Conservation (phyloP, 495 filamentous ascomycete species). For the Penicillium canescens region DNA sequence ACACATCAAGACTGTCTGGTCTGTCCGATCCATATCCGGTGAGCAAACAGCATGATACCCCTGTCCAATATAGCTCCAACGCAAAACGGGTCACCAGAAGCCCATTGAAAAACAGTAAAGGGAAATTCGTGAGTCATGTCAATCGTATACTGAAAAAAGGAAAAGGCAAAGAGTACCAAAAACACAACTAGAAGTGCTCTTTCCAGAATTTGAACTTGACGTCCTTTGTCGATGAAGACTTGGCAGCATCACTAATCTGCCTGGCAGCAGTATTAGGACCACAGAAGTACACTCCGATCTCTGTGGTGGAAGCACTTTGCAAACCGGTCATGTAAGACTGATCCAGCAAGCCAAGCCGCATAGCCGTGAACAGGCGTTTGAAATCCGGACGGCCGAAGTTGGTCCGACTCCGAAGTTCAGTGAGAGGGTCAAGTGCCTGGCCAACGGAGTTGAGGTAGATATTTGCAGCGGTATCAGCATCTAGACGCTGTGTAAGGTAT, state of each 20-base stretch:
- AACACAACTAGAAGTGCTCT: conserved; percentile 67
- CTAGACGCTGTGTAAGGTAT: conserved; percentile 91
- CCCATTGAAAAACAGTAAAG: neutral
- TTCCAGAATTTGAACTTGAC: conserved; percentile 99
- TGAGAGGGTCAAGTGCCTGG: conserved; percentile 82
- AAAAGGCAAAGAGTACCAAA: conserved; percentile 1
- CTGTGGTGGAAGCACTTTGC: conserved; percentile 66
- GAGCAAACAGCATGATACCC: too few species aligned
- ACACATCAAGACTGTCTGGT: too few species aligned
- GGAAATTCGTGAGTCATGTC: conserved; percentile 25
- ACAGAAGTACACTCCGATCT: conserved; percentile 98
- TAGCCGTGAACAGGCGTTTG: conserved; percentile 71
- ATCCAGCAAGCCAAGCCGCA: conserved; percentile 85
- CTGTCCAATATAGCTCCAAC: neutral
- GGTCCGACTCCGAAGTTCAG: conserved; percentile 82
- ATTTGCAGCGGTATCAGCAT: conserved; percentile 89
- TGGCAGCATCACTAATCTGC: conserved; percentile 81
- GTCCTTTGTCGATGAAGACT: conserved; percentile 65
- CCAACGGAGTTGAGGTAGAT: conserved; percentile 96
- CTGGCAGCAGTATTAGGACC: conserved; percentile 79
- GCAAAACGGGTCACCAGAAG: neutral
- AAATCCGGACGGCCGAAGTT: conserved; percentile 98
- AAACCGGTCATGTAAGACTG: conserved; percentile 82
- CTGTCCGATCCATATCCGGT: too few species aligned
- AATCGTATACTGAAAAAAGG: conserved; percentile 13